Percentiles rank a stretch among this genome's conserved stretches.
phyloP scores from a whole-genome alignment of 768 basidiomycete genomes.

The Collybia mongolica region DNA sequence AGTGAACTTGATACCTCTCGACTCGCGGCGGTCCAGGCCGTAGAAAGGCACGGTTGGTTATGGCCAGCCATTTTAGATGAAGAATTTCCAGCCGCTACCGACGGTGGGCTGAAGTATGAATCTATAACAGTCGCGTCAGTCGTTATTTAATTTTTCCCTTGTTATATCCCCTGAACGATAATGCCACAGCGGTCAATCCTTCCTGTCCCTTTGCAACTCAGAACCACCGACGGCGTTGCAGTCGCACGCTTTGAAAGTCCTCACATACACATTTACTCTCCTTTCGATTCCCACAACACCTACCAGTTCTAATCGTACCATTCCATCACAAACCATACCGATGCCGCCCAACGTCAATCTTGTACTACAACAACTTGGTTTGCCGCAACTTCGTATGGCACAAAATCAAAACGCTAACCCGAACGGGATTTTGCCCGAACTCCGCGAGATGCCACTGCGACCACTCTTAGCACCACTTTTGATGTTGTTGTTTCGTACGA shows the following conservation, averaged over 20 bases:
- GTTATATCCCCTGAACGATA: too few species aligned
- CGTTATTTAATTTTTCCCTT: neutral
- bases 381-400: conserved; percentile 47
- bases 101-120: conserved; percentile 42
- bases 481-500: conserved; percentile 66
- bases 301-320: conserved; percentile 17
- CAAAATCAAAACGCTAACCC: conserved; percentile 32
- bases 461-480: conserved; percentile 66
- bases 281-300: conserved; percentile 32
- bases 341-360: conserved; percentile 55
- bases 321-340: conserved; percentile 25
- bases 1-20: conserved; percentile 16
- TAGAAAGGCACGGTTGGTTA: conserved; percentile 40
- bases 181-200: conserved; percentile 43
- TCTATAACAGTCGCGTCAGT: conserved; percentile 38
- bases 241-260: conserved; percentile 60
- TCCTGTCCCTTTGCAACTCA: conserved; percentile 50
- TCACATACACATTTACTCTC: conserved; percentile 56
- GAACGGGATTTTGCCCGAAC: conserved; percentile 32
- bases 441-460: conserved; percentile 63
- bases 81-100: conserved; percentile 37
- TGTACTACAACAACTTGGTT: conserved; percentile 63
- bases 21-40: conserved; percentile 26
- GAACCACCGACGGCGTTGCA: conserved; percentile 57
- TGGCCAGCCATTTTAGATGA: conserved; percentile 54